Evolutionary conservation across 306 rosid genomes (phyloP), one percentile per base, ranked within the genome.

Genomic region (Glycyrrhiza uralensis): DNA sequence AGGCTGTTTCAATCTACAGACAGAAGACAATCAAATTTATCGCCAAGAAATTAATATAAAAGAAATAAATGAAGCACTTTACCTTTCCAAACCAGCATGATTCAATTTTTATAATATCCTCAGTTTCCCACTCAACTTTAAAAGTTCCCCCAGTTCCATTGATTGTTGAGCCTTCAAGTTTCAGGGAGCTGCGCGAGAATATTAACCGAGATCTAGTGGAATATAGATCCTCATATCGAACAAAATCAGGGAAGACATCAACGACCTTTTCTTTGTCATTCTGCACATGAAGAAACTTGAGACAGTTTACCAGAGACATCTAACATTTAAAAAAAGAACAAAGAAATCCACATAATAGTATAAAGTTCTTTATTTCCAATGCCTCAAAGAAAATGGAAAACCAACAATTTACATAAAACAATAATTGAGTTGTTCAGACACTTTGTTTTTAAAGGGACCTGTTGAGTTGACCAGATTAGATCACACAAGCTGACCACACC

Each of bases 1-100:
- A 65, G 61, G 89, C 91, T 58, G 88, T 84, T 78, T 84, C 85
- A 63, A 91, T 86, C 95, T 88, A 80, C 85, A 82, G 20, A 45
- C 23, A 44, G 69, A 47, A 44, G 73, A 69, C 22, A 39, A 24
- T 58, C 14, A 77, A 63, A 72, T 79, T 39, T 54, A 42, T 72
- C 64, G 28, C 71, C 36, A 67, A 41, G 63, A 2, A 17, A 82
- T 39, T 38, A 12, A 32, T 38, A 51, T 58, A 52, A 29, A 46
- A 17, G 23, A 57, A 60, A 62, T 39, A 72, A 36, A 41, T 20
- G 1, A 41, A 28, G 56, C 75, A 58, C 61, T 76, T 65, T 56
- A 82, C 96, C 83, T 71, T 80, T 46, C 14, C 81, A 65, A 28
- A 55, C 92, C 92, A 88, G 14, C 51, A 67, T 39, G 90, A 88